Evolutionary conservation across 306 rosid species (phyloP), one percentile per base, ranked within the genome.

Genomic region (Canavalia ensiformis): DNA sequence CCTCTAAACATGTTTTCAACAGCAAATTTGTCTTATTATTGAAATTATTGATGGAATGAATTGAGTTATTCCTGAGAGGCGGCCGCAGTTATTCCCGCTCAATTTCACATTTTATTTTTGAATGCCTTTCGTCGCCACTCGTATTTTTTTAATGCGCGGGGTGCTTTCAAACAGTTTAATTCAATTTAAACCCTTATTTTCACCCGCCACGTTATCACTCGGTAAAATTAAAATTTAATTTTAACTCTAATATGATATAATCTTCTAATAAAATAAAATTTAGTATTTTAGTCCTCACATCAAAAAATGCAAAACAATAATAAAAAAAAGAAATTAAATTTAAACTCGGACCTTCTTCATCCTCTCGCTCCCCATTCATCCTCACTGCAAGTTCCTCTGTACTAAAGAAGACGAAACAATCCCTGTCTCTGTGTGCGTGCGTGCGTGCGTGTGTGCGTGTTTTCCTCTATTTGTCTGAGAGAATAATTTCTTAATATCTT

Each of bases 11-110:
- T 4, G 3, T 42, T 7, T 45, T 68, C 10, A 37, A 72, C 8
- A 11, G 2, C 9, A 57, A 1, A 42, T 8, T 75, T 60, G 28
- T 60, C 33, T 41, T 7, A 34, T 46, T 3, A n/a, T 63, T 13
- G 10, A 37, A 37, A 37, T 37, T 37, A 37, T 1, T 4, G 7
- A 29, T 5, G 35, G 30, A 41, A 39, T 28, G 34, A 68, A 47
- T 64, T 70, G 56, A 67, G 68, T 76, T 71, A 54, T 73, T 78
- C 49, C 8, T 5, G 13, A 81, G 64, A 68, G 82, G 89, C 84
- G 82, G 86, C 77, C 86, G 82, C 89, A 75, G 90, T 88, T 79
- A 89, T 91, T 93, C 99, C 98, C 98, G 99, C 99, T 95, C 91
- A 81, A 41, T 64, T 77, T 80, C 79, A 41, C 82, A 72, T 70